Evolutionary conservation across 345 rosid genomes (phyloP).

Genomic region (Acer campestre): DNA sequence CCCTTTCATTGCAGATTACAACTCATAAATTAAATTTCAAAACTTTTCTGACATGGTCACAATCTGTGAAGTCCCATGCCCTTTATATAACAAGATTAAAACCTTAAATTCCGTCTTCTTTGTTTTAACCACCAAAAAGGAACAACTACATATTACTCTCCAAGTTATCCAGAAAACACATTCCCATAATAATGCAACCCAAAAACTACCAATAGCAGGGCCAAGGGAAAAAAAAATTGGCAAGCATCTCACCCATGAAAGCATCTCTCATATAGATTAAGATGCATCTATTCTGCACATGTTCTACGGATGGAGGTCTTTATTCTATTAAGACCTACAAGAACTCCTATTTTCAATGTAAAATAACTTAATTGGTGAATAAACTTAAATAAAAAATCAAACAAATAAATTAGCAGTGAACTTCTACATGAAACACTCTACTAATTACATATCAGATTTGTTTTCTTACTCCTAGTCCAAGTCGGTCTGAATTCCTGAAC

Average conservation of each 20-base stretch:
- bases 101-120: neutral
- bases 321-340: no score
- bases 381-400: no score
- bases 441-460: no score
- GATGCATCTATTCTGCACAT: neutral
- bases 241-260: neutral
- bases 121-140: neutral
- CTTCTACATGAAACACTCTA: no score
- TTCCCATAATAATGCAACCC: neutral
- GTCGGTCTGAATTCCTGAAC: no score
- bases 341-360: no score
- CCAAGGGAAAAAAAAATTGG: neutral
- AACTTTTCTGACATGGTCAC: no score
- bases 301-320: neutral
- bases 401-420: no score
- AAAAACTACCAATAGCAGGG: neutral
- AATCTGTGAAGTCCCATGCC: neutral
- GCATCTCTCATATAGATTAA: neutral
- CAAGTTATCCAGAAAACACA: neutral
- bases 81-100: neutral
- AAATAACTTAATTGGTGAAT: no score
- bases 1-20: no score
- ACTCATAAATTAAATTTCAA: no score
- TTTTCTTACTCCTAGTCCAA: no score
- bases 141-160: neutral